A percentile compares a stretch with the other conserved stretches of the same genome.
Evolutionary conservation across 768 basidiomycete species (phyloP).

Genomic region (Phylloporus arenicola): DNA sequence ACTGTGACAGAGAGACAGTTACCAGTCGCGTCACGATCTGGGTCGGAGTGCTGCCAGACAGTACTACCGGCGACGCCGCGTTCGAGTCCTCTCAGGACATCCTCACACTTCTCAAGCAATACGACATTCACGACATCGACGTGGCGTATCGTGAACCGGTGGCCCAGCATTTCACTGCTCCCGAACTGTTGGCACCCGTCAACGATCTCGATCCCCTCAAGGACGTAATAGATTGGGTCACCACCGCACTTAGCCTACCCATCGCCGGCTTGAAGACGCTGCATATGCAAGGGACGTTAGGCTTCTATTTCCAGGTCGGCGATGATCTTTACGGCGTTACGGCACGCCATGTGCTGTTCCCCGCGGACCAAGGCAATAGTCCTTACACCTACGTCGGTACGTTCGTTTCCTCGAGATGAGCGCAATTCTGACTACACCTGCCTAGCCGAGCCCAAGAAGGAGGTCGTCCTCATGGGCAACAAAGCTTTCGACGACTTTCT

Average conservation of each 20-base stretch:
- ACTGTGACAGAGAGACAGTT: not conserved
- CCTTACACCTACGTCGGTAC: conserved; percentile 17
- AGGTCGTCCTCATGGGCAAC: conserved; percentile 35
- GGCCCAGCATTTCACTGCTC: not conserved
- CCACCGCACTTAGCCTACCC: conserved; percentile 34
- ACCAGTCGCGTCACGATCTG: not conserved
- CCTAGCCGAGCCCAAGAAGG: conserved; percentile 29
- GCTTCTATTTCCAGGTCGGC: conserved; percentile 30
- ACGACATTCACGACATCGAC: not conserved
- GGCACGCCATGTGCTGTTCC: not conserved
- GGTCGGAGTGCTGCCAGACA: not conserved
- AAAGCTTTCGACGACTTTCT: conserved; percentile 27
- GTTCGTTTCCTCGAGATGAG: too few species aligned
- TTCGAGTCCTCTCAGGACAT: not conserved
- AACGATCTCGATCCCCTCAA: conserved; percentile 1
- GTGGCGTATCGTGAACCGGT: not conserved
- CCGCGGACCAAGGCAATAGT: not conserved
- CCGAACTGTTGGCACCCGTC: not conserved
- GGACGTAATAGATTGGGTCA: conserved; percentile 32
- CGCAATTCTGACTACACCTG: conserved; percentile 7
- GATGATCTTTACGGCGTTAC: not conserved
- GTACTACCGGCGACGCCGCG: not conserved
- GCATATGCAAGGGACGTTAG: conserved; percentile 34
- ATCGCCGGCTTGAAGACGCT: conserved; percentile 32
- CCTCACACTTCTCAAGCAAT: not conserved